Conservation (phyloP, 148 eudicot genomes). For the Polygonum aviculare region DNA sequence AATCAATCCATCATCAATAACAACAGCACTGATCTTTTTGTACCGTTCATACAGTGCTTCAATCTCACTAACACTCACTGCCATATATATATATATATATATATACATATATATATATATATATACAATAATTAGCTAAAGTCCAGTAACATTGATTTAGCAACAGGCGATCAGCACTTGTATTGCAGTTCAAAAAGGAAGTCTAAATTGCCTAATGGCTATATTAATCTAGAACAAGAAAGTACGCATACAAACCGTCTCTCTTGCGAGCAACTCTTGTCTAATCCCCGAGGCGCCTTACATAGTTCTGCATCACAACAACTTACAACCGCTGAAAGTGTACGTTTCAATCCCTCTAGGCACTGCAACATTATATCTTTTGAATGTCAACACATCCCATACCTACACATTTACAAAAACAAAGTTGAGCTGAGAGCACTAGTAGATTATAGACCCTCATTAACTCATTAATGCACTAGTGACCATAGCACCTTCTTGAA, state of each 20-base stretch:
- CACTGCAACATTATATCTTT: conserved; percentile 45
- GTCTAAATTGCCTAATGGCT: too few species aligned
- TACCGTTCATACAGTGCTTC: conserved; percentile 61
- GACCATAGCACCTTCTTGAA: background rate
- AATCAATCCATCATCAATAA: conserved; percentile 58
- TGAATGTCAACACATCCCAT: conserved; percentile 28
- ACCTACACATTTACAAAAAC: conserved; percentile 18
- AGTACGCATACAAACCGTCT: conserved; percentile 27
- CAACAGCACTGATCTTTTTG: conserved; percentile 67
- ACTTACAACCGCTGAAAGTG: conserved; percentile 25
- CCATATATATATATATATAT: too few species aligned
- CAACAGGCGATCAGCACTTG: conserved; percentile 8
- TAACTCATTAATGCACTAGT: background rate
- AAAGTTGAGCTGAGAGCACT: background rate
- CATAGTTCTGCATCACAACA: conserved; percentile 36
- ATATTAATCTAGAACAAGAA: background rate
- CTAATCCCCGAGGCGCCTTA: conserved; percentile 24
- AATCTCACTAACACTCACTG: conserved; percentile 67
- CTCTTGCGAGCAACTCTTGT: conserved; percentile 29
- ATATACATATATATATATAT: too few species aligned
- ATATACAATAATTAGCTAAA: conserved; percentile 1
- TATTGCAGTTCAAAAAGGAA: background rate
- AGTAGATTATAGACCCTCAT: background rate
- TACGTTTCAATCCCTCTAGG: conserved; percentile 38
- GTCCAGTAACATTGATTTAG: background rate